Evolutionary conservation across 2,329 filamentous ascomycete species (phyloP).

Genomic region (Grosmannia serpens): DNA sequence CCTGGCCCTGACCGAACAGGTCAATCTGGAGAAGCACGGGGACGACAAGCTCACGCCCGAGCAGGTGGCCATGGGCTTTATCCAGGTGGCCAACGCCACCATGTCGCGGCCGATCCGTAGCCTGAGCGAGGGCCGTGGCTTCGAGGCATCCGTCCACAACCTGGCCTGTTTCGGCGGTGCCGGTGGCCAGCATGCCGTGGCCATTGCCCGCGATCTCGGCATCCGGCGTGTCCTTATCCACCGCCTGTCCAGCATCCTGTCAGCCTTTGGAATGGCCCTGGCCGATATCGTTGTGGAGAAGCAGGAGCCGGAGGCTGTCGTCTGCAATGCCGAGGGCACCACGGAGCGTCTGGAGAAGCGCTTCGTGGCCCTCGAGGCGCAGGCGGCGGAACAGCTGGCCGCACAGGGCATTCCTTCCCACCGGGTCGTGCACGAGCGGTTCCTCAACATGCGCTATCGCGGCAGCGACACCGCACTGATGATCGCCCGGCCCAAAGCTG

Average conservation of each 20-base stretch:
- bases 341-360: constrained; percentile 62
- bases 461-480: constrained; percentile 86
- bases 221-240: constrained; percentile 78
- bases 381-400: constrained; percentile 35
- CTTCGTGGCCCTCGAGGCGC: not conserved
- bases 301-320: constrained; percentile 48
- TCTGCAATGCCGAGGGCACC: constrained; percentile 40
- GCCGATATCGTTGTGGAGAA: constrained; percentile 74
- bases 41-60: constrained; percentile 64
- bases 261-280: constrained; percentile 83
- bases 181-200: constrained; percentile 80
- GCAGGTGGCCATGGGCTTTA: constrained; percentile 78
- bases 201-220: constrained; percentile 72
- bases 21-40: constrained; percentile 75
- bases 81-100: constrained; percentile 79
- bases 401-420: constrained; percentile 50
- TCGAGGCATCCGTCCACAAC: constrained; percentile 73
- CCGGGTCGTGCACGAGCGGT: constrained; percentile 76
- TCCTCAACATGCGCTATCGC: constrained; percentile 84
- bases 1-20: constrained; percentile 60
- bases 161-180: constrained; percentile 87
- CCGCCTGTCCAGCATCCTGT: constrained; percentile 75
- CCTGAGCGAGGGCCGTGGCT: constrained; percentile 85
- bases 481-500: constrained; percentile 37
- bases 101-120: constrained; percentile 86